Base-by-base conservation (phyloP, 495 filamentous ascomycete species). In the Talaromyces nanjingensis region DNA sequence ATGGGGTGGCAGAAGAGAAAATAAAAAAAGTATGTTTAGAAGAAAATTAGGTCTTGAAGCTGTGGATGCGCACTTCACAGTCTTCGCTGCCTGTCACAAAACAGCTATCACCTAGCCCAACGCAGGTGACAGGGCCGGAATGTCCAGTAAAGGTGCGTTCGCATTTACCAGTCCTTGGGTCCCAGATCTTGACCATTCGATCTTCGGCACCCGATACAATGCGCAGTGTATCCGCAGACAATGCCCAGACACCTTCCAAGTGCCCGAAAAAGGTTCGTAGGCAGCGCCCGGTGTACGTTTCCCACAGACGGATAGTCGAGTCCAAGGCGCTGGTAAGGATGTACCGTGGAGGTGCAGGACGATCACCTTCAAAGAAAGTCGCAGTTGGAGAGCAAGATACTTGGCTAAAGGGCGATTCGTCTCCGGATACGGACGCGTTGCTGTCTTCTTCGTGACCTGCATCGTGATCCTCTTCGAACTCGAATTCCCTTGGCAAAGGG, bases 101-200 rank as follows among this genome's bases (percentile, higher is more conserved):
- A 45, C 89, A 84, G 67, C 84, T 87, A 71, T 98, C 94, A 65
- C 90, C 93, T 7, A 99, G 79, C 2, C 91, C 92, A 55, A 97
- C 86, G 73, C 92, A 96, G 34, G 90, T 94, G n/a, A 96, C 91
- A 0, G 96, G 91, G 0, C 89, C 92, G 7, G 86, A 81, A 70
- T 98, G 96, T 2, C 92, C 93, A 18, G 90, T 89, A 68, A 94
- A 93, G 2, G 93, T 98, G 45, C 91, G 80, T 73, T 97, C 91
- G 72, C 92, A 96, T 65, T 88, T 91, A 4, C 96, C 93, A 12
- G 89, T 91, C 68, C 91, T 79, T 29, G 93, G 87, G 76, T 98
- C 93, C 96, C 96, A 98, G 42, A 96, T 88, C 73, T 97, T 97
- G 73, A 96, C 89, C 87, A 93, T 97, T 42, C 89, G 86, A 75